phyloP scores from a whole-genome alignment of 148 eudicot species.

The Rhododendron griersonianum region DNA sequence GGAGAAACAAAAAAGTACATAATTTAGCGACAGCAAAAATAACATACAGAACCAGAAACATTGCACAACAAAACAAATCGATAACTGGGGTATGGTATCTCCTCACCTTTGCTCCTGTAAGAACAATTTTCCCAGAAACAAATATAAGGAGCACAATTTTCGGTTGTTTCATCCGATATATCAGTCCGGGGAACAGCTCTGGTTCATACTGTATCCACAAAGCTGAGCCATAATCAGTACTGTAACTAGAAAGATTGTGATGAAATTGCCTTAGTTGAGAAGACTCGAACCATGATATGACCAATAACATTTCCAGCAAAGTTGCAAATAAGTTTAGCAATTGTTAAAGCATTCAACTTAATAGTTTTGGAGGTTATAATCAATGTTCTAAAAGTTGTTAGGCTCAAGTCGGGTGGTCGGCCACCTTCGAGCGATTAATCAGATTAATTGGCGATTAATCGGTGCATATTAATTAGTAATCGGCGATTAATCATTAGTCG shows the following conservation, averaged over 20 bases:
- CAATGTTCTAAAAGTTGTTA: no score
- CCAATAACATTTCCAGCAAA: background rate
- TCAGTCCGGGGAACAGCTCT: constrained; percentile 87
- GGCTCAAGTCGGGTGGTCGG: no score
- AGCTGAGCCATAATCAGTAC: constrained; percentile 1
- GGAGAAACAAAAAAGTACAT: background rate
- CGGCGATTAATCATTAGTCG: no score
- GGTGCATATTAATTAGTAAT: no score
- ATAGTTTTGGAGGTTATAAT: no score
- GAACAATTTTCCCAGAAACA: constrained; percentile 90
- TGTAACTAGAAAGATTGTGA: background rate
- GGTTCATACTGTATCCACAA: constrained; percentile 76
- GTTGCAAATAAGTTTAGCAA: background rate
- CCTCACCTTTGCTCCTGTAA: constrained; percentile 89
- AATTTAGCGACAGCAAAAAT: background rate
- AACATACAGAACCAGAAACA: background rate
- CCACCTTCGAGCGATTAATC: no score
- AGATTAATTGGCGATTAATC: no score
- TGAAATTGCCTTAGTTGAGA: background rate
- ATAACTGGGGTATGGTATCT: background rate
- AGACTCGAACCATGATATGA: background rate
- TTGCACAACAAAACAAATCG: background rate
- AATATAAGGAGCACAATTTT: constrained; percentile 87
- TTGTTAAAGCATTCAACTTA: no score
- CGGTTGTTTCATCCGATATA: constrained; percentile 91